These are phyloP conservation scores for Coemansia sp. DNA, from an alignment of 192 early-diverging fungal genomes.

Conservation along the genomic window DNA sequence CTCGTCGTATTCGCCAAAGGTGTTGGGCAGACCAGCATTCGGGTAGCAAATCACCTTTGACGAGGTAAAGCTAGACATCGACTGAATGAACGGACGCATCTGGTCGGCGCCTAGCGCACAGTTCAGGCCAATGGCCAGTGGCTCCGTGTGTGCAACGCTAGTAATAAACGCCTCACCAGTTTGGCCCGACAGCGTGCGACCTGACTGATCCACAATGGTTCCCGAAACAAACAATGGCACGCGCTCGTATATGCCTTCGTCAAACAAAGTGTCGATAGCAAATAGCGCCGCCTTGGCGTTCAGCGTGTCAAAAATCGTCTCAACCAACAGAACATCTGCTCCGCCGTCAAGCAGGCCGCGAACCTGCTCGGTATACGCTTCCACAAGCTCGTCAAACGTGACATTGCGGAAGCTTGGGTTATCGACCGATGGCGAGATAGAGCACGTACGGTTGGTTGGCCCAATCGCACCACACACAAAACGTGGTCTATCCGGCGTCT, in stretches of 20 bases:
- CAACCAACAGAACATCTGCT: constrained; percentile 87
- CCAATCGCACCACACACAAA: constrained; percentile 87
- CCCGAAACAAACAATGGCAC: constrained; percentile 80
- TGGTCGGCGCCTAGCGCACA: constrained; percentile 86
- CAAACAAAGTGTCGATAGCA: constrained; percentile 85
- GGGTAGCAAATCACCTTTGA: constrained; percentile 91
- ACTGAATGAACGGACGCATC: constrained; percentile 95
- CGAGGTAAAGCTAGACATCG: constrained; percentile 80
- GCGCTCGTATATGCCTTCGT: constrained; percentile 71
- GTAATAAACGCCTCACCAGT: constrained; percentile 95
- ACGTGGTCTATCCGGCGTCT: constrained; percentile 78
- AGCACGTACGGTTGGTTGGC: constrained; percentile 93
- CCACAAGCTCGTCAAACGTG: constrained; percentile 91
- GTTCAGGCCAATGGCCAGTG: constrained; percentile 89
- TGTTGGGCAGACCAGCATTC: constrained; percentile 95
- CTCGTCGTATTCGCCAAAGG: constrained; percentile 97
- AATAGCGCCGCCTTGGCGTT: constrained; percentile 95
- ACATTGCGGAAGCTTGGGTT: constrained; percentile 93
- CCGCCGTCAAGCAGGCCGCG: constrained; percentile 93
- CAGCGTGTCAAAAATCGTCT: constrained; percentile 98
- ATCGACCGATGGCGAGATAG: constrained; percentile 96
- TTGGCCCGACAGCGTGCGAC: constrained; percentile 94
- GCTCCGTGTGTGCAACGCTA: constrained; percentile 75
- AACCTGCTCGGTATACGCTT: constrained; percentile 87
- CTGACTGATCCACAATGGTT: constrained; percentile 96